Evolutionary conservation across 306 rosid species (phyloP).

Genomic region (Betula pendula): DNA sequence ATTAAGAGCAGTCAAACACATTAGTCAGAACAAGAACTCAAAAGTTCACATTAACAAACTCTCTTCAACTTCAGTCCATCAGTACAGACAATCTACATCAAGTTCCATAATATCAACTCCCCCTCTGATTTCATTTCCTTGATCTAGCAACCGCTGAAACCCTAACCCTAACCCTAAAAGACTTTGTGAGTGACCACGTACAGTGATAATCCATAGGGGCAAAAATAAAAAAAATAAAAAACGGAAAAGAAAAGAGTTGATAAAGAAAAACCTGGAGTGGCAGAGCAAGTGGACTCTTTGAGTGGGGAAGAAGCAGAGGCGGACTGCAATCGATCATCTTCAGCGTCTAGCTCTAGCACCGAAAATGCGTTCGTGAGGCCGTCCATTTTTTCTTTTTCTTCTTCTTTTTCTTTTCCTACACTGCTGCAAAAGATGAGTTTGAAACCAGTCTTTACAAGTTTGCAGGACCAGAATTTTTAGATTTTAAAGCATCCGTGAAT

Average conservation of each 20-base stretch:
- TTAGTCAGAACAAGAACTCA: too few species aligned
- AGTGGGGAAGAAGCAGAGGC: constrained; percentile 24
- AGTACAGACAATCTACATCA: too few species aligned
- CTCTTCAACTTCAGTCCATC: too few species aligned
- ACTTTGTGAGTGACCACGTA: background rate
- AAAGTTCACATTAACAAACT: too few species aligned
- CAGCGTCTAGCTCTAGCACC: constrained; percentile 63
- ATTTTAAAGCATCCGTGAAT: too few species aligned
- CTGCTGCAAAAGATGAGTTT: too few species aligned
- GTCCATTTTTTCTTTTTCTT: constrained; percentile 39
- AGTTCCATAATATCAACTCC: too few species aligned
- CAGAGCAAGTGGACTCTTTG: constrained; percentile 9
- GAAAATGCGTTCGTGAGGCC: constrained; percentile 59
- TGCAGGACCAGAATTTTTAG: too few species aligned
- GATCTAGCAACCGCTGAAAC: constrained; percentile 16
- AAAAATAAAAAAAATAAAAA: too few species aligned
- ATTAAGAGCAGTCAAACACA: too few species aligned
- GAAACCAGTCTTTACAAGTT: too few species aligned
- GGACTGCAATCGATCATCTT: constrained; percentile 38
- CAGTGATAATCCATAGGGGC: background rate
- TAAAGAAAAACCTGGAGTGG: constrained; percentile 13
- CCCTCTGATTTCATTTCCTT: background rate
- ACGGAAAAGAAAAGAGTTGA: background rate
- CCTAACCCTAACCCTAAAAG: constrained; percentile 28
- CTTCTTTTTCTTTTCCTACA: background rate